phyloP scores from a whole-genome alignment of 83 land plant genomes.

The Diphasiastrum complanatum region DNA sequence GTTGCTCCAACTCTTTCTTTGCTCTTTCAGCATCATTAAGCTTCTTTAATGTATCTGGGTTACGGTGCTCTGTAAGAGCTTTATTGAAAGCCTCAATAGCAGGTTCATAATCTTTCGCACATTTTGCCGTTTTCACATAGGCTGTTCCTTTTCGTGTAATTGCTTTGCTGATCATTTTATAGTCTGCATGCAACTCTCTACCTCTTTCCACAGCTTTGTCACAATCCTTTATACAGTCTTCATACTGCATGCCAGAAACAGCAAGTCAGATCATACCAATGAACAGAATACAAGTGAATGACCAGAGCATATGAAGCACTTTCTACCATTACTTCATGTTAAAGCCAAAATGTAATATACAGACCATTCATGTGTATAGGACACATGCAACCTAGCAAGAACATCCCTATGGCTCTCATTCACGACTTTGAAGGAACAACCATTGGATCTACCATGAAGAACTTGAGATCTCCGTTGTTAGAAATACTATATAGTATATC shows the following conservation, averaged over 20 bases:
- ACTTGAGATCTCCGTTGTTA: too few relatives aligned
- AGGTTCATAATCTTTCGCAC: conserved; percentile 74
- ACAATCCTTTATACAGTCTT: conserved; percentile 83
- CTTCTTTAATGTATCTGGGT: conserved; percentile 91
- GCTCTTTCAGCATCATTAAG: conserved; percentile 93
- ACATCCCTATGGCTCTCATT: too few relatives aligned
- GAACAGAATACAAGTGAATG: neutral
- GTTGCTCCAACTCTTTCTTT: conserved; percentile 90
- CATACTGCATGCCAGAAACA: conserved; percentile 49
- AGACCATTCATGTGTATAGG: too few relatives aligned
- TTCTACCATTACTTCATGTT: too few relatives aligned
- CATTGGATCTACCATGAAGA: too few relatives aligned
- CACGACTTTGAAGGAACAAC: too few relatives aligned
- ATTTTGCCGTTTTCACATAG: conserved; percentile 66
- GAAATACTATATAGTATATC: too few relatives aligned
- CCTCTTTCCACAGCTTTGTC: conserved; percentile 96
- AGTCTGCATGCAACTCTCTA: conserved; percentile 80
- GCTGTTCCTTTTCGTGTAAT: conserved; percentile 97
- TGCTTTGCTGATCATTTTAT: conserved; percentile 85
- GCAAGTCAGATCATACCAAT: neutral
- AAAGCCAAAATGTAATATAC: too few relatives aligned
- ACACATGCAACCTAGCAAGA: too few relatives aligned
- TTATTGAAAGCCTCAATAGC: conserved; percentile 96
- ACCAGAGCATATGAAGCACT: too few relatives aligned
- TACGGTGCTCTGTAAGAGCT: conserved; percentile 93